Evolutionary conservation across 805 yeast species (phyloP), one percentile per base, ranked within the genome.

Genomic region (Huiozyma sinensis): DNA sequence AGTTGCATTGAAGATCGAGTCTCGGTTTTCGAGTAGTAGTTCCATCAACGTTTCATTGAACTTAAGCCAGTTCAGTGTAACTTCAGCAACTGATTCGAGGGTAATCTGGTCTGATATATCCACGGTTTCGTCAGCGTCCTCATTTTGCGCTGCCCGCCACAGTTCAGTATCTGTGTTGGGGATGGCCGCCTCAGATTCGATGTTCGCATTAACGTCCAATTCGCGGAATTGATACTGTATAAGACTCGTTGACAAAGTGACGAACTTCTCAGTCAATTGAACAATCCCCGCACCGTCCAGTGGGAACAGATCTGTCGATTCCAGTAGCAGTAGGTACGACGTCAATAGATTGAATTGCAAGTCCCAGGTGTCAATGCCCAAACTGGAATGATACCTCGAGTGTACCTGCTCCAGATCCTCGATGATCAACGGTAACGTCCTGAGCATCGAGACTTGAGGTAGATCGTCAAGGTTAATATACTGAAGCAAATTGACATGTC

Each of bases 341-440:
- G 55, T 56, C 36, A 61, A 40, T 38, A 60, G 50, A 47, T 63
- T 62, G 39, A 51, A 59, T 36, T 54, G 51, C 8, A 62, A 48
- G 44, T 63, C 67, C 67, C 67, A 63, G 1, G 57, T 51, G 17
- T 52, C 52, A n/a, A 46, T 41, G 6, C 50, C 44, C 9, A 43
- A 41, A 8, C 45, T 41, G 17, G 43, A 44, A 5, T 24, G 12
- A 41, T 48, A 58, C 10, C 44, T 40, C 4, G 45, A 41, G 6
- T 42, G 42, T 4, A 55, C 54, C 13, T 41, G 37, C 38, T 61
- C 61, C 42, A 59, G 51, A 13, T 50, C 42, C n/a, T 45, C 38
- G 7, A 52, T 47, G 13, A 60, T 56, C 28, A 49, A 48, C 2
- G 51, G 45, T 36, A 56, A 42, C 1, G 53, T 36, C 8, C 49